A percentile compares a stretch with the other conserved stretches of the same genome.
These are phyloP conservation scores for Ailanthus altissimus DNA, from an alignment of 345 rosid species.

Conservation along the genomic window DNA sequence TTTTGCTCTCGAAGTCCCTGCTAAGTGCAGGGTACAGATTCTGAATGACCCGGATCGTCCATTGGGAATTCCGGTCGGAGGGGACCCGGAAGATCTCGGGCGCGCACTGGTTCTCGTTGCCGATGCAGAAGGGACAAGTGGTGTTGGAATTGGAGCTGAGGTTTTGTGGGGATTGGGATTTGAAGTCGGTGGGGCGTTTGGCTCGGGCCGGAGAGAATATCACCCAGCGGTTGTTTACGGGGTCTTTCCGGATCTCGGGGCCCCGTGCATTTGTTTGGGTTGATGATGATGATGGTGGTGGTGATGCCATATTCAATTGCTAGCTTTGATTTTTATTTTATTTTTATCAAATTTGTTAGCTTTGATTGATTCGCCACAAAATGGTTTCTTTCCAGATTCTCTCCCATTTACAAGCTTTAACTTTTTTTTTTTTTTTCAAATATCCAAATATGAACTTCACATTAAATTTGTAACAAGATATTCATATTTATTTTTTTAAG, in stretches of 20 bases:
- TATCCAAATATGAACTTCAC: too few species aligned
- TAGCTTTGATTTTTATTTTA: too few species aligned
- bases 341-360: too few species aligned
- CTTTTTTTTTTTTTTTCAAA: too few species aligned
- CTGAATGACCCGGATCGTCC: slow-evolving; percentile 86
- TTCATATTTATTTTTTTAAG: too few species aligned
- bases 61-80: slow-evolving; percentile 37
- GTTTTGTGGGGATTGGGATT: slow-evolving; percentile 57
- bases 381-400: too few species aligned
- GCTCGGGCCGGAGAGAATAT: slow-evolving; percentile 75
- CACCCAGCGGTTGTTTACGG: slow-evolving; percentile 67
- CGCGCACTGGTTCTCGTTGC: slow-evolving; percentile 80
- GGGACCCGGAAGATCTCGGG: slow-evolving; percentile 85
- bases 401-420: too few species aligned
- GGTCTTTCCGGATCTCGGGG: slow-evolving; percentile 72
- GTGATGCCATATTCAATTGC: too few species aligned
- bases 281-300: slow-evolving; percentile 20
- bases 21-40: slow-evolving; percentile 81
- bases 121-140: slow-evolving; percentile 78
- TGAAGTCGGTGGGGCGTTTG: slow-evolving; percentile 77
- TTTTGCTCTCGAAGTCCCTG: slow-evolving; percentile 42
- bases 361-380: too few species aligned
- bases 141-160: slow-evolving; percentile 28
- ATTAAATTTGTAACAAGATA: too few species aligned
- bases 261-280: slow-evolving; percentile 20